Percentiles rank a stretch among this genome's conserved stretches.
phyloP scores from a whole-genome alignment of 2,329 filamentous ascomycete species.

The Amauroascus niger region DNA sequence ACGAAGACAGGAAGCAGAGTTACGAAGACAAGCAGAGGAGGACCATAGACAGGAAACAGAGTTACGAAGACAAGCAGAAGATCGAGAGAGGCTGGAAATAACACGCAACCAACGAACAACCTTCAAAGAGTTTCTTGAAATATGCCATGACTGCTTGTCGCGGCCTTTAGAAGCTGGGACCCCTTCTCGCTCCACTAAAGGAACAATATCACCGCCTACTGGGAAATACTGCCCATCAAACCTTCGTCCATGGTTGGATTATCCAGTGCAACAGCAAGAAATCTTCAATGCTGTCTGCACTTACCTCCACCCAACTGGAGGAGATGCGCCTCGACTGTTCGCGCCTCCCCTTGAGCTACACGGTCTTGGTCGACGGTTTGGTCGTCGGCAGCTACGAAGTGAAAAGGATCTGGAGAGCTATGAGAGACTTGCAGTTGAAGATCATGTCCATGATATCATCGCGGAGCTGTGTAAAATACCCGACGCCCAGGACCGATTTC shows the following conservation, averaged over 20 bases:
- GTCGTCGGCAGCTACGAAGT: constrained; percentile 18
- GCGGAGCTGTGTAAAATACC: constrained; percentile 23
- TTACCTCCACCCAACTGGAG: background rate
- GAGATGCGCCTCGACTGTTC: background rate
- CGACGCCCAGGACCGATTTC: constrained; percentile 21
- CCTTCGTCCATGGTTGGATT: background rate
- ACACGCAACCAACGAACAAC: background rate
- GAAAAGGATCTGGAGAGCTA: constrained; percentile 26
- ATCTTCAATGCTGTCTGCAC: background rate
- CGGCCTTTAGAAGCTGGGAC: background rate
- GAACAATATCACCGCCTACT: background rate
- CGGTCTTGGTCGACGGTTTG: background rate
- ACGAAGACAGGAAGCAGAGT: background rate
- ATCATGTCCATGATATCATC: constrained; percentile 24
- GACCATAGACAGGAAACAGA: background rate
- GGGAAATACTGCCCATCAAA: background rate
- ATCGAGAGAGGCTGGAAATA: background rate
- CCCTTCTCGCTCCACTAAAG: background rate
- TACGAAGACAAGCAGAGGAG: constrained; percentile 17
- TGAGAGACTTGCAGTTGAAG: constrained; percentile 24
- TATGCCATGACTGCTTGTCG: background rate
- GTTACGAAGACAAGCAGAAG: constrained; percentile 16
- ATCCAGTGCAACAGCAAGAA: background rate
- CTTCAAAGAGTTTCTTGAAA: background rate
- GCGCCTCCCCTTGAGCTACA: background rate